Evolutionary conservation across 768 basidiomycete species (phyloP).

Genomic region (Dendrothele bispora): DNA sequence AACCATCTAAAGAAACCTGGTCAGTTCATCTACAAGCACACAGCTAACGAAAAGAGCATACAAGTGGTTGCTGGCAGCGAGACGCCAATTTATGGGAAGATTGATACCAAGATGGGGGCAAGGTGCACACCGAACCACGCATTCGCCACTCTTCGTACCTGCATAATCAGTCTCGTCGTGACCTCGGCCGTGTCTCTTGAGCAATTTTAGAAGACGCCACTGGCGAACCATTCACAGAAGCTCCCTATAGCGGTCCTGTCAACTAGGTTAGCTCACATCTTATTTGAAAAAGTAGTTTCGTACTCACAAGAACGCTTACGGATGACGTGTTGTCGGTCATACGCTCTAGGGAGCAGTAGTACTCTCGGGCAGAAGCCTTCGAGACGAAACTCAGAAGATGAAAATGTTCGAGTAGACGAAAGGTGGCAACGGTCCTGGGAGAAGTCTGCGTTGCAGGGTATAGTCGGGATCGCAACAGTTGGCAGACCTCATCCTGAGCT

Average conservation of each 20-base stretch:
- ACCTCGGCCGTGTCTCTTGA: constrained; percentile 22
- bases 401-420: constrained; percentile 12
- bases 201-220: constrained; percentile 20
- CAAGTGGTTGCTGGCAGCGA: too few species aligned
- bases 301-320: constrained; percentile 1
- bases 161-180: constrained; percentile 8
- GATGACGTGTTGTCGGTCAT: constrained; percentile 8
- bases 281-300: neutral
- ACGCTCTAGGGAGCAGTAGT: constrained; percentile 2
- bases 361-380: constrained; percentile 5
- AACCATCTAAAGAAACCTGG: constrained; percentile 26
- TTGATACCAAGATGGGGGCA: constrained; percentile 23
- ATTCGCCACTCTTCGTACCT: constrained; percentile 11
- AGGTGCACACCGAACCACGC: constrained; percentile 22
- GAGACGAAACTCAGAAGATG: constrained; percentile 14
- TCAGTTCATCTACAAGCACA: too few species aligned
- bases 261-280: too few species aligned
- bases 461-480: constrained; percentile 7
- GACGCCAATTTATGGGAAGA: too few species aligned
- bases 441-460: constrained; percentile 11
- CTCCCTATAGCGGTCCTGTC: constrained; percentile 6
- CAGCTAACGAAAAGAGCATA: too few species aligned
- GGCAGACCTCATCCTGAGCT: neutral
- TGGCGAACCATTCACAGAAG: constrained; percentile 7
- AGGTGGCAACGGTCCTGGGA: constrained; percentile 12